phyloP scores from a whole-genome alignment of 257 asterid species.

The Solanum commersonii region DNA sequence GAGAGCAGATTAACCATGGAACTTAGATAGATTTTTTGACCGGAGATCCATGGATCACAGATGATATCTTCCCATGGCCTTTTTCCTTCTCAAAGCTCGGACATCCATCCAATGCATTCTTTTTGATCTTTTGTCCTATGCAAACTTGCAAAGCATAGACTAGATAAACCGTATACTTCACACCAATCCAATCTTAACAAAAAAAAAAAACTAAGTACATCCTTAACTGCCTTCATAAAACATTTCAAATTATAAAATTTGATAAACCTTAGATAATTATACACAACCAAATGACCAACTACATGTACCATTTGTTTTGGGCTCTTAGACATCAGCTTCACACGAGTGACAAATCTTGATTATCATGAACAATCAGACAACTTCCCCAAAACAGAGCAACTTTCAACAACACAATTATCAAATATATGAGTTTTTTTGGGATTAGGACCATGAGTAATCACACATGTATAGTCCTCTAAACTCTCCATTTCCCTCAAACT shows the following conservation, averaged over 20 bases:
- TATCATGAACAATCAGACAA: conserved; percentile 23
- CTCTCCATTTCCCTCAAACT: conserved; percentile 83
- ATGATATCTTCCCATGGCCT: not conserved
- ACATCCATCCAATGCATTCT: not conserved
- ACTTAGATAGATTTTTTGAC: too few relatives aligned
- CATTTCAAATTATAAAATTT: not conserved
- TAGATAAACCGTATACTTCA: not conserved
- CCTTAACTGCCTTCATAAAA: too few relatives aligned
- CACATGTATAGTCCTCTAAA: conserved; percentile 93
- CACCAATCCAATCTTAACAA: not conserved
- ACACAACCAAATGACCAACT: not conserved
- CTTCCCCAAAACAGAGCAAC: conserved; percentile 17
- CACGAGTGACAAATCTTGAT: conserved; percentile 42
- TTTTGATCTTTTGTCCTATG: not conserved
- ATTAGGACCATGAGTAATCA: conserved; percentile 82
- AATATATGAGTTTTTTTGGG: conserved; percentile 76
- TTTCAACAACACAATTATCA: conserved; percentile 67
- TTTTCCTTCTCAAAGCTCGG: not conserved
- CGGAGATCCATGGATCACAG: not conserved
- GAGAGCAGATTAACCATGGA: too few relatives aligned
- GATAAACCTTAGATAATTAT: not conserved
- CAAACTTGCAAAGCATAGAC: not conserved
- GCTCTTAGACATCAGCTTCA: conserved; percentile 10
- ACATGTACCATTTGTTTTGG: not conserved
- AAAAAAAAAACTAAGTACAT: too few relatives aligned